Evolutionary conservation across 805 yeast genomes (phyloP).

Genomic region (Dipodascopsis uninucleata): DNA sequence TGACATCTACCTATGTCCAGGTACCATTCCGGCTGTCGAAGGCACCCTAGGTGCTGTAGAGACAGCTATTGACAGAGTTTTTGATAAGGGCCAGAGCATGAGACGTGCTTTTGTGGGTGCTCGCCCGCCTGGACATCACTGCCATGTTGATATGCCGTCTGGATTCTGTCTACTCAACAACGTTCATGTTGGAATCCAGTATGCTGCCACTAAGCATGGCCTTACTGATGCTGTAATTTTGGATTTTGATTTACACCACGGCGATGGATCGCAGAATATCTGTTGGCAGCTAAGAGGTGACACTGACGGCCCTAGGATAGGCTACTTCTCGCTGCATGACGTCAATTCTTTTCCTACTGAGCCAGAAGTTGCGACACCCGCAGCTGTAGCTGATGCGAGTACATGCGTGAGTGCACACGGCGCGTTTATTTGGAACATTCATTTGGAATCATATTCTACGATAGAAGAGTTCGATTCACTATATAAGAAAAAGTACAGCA

Average conservation of each 20-base stretch:
- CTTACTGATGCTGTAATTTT: conserved; percentile 78
- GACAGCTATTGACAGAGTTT: conserved; percentile 58
- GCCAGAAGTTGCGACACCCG: conserved; percentile 67
- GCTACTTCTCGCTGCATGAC: conserved; percentile 80
- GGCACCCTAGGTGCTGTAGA: conserved; percentile 79
- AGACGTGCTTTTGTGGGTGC: conserved; percentile 20
- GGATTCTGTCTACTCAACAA: conserved; percentile 81
- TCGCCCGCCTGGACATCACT: conserved; percentile 62
- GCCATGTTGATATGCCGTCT: conserved; percentile 77
- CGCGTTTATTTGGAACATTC: conserved; percentile 79
- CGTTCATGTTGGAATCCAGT: conserved; percentile 76
- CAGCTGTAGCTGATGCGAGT: conserved; percentile 68
- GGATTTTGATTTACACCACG: conserved; percentile 84
- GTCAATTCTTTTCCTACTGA: conserved; percentile 85
- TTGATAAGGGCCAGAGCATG: conserved; percentile 33
- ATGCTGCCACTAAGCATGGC: conserved; percentile 58
- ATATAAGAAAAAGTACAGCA: conserved; percentile 59
- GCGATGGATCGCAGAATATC: conserved; percentile 84
- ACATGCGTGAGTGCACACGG: conserved; percentile 75
- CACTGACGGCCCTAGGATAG: conserved; percentile 54
- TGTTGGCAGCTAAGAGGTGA: conserved; percentile 75
- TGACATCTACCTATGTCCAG: conserved; percentile 68
- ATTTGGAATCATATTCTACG: conserved; percentile 59
- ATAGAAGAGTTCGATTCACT: conserved; percentile 62
- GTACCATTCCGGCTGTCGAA: conserved; percentile 64